phyloP scores from a whole-genome alignment of 768 basidiomycete genomes.

The Solioccasus polychromus region DNA sequence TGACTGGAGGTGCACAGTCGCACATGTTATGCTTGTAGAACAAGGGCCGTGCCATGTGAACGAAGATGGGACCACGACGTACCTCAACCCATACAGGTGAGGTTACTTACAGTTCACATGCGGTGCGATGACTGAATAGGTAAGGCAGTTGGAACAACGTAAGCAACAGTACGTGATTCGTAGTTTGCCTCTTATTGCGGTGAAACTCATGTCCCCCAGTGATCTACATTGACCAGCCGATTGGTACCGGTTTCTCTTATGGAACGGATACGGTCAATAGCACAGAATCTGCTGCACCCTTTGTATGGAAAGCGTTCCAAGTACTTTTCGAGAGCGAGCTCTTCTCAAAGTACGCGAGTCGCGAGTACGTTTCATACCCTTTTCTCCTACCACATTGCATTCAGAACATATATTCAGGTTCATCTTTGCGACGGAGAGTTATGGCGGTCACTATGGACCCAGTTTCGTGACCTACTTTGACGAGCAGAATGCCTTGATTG shows the following conservation, averaged over 20 bases:
- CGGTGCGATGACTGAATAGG: background rate
- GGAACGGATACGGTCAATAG: slow-evolving; percentile 54
- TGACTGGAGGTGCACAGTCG: background rate
- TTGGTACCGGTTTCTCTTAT: slow-evolving; percentile 63
- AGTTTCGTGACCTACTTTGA: slow-evolving; percentile 63
- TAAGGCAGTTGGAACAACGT: slow-evolving; percentile 59
- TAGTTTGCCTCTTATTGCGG: background rate
- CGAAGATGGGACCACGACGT: slow-evolving; percentile 48
- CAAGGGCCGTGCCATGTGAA: slow-evolving; percentile 64
- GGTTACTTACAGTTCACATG: background rate
- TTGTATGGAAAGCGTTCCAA: slow-evolving; percentile 64
- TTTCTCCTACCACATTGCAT: background rate
- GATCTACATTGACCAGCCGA: slow-evolving; percentile 70
- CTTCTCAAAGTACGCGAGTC: slow-evolving; percentile 49
- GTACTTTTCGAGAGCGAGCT: slow-evolving; percentile 54
- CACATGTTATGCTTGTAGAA: slow-evolving; percentile 34
- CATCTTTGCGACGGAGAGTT: slow-evolving; percentile 63
- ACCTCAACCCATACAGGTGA: slow-evolving; percentile 60
- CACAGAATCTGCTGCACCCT: slow-evolving; percentile 48
- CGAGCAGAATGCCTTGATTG: slow-evolving; percentile 55
- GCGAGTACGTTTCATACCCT: slow-evolving; percentile 44
- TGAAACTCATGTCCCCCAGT: slow-evolving; percentile 42
- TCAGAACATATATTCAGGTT: slow-evolving; percentile 38
- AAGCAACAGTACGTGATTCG: slow-evolving; percentile 51
- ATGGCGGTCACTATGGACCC: slow-evolving; percentile 68